Percentiles rank a stretch among this genome's conserved stretches.
Conservation (phyloP, 2,329 filamentous ascomycete species). For the Alternaria metachromatica region DNA sequence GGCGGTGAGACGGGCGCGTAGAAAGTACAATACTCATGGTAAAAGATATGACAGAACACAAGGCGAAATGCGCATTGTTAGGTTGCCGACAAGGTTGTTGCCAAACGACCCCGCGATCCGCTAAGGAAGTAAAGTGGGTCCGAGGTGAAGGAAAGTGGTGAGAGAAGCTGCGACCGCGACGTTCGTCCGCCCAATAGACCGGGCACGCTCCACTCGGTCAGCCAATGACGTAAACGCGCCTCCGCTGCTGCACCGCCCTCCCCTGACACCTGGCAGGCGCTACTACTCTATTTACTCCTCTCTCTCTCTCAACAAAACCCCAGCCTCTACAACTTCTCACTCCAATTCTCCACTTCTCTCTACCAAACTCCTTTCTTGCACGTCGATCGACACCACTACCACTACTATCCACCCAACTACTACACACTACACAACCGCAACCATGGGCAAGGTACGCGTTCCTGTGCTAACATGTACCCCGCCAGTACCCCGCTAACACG, state of each 20-base stretch:
- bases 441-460: conserved; percentile 41
- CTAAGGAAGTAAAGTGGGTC: conserved; percentile 1
- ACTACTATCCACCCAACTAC: conserved; percentile 12
- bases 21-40: not conserved
- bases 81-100: not conserved
- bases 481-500: conserved; percentile 27
- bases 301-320: conserved; percentile 30
- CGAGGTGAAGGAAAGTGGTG: conserved; percentile 11
- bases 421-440: conserved; percentile 22
- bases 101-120: not conserved
- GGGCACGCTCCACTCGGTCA: conserved; percentile 16
- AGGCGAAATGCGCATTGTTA: not conserved
- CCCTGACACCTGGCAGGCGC: conserved; percentile 36
- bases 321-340: conserved; percentile 13
- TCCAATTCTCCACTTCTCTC: conserved; percentile 8
- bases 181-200: conserved; percentile 14
- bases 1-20: not conserved
- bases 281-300: conserved; percentile 32
- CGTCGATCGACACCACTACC: conserved; percentile 28
- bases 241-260: conserved; percentile 20
- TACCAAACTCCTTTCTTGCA: not conserved
- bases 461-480: conserved; percentile 17
- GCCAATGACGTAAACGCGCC: conserved; percentile 32
- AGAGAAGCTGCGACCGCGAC: conserved; percentile 8
- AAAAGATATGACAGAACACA: not conserved